These are phyloP conservation scores for Rhizophora mangle DNA, from an alignment of 345 rosid genomes.

Conservation along the genomic window DNA sequence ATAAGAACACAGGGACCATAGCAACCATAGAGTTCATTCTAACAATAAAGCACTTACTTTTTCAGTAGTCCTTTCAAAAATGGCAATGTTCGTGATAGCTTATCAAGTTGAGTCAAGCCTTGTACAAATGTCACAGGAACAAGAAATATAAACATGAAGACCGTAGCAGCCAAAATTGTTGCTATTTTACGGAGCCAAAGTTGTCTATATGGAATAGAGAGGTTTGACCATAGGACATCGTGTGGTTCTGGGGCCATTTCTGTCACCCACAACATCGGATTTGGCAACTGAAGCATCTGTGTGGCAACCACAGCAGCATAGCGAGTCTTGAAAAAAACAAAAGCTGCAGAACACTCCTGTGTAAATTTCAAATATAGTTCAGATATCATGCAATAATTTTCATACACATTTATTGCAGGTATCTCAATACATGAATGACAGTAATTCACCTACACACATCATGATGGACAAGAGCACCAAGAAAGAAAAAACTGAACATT, in stretches of 20 bases:
- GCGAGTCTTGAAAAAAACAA: constrained; percentile 89
- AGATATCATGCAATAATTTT: background rate
- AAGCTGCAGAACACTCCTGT: constrained; percentile 88
- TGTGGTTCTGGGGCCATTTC: constrained; percentile 88
- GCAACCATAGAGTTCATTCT: constrained; percentile 3
- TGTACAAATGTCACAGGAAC: constrained; percentile 78
- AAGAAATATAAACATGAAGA: constrained; percentile 71
- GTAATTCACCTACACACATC: no score
- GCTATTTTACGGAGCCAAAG: constrained; percentile 85
- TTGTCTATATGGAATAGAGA: constrained; percentile 69
- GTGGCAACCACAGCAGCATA: constrained; percentile 78
- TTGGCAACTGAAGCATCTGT: constrained; percentile 72
- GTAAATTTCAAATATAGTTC: background rate
- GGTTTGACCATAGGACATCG: constrained; percentile 89
- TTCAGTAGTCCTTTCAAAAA: constrained; percentile 53
- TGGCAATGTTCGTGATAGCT: constrained; percentile 55
- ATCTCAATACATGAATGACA: no score
- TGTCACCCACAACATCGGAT: constrained; percentile 96
- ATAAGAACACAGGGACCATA: background rate
- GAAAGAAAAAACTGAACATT: no score
- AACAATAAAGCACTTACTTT: constrained; percentile 44
- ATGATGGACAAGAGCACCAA: no score
- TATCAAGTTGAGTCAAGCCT: constrained; percentile 67
- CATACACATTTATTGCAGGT: no score
- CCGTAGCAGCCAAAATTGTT: constrained; percentile 54